Conservation (phyloP, 345 rosid genomes). For the Linum usitatissimum region DNA sequence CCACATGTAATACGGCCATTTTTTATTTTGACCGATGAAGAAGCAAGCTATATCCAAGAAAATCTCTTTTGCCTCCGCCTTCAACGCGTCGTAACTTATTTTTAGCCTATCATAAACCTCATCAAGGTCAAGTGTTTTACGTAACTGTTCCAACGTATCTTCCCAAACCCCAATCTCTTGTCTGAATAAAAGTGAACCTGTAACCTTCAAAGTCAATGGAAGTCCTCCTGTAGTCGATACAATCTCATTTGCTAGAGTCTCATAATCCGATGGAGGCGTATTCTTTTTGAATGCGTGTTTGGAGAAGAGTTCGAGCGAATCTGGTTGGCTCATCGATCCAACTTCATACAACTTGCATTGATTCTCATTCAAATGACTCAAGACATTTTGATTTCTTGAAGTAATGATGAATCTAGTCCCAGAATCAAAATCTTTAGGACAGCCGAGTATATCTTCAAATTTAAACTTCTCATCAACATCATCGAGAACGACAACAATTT, state of each 20-base stretch:
- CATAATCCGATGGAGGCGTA: slow-evolving; percentile 26
- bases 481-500: slow-evolving; percentile 42
- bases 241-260: slow-evolving; percentile 27
- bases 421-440: slow-evolving; percentile 31
- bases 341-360: slow-evolving; percentile 31
- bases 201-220: slow-evolving; percentile 64
- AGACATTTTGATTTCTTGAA: slow-evolving; percentile 36
- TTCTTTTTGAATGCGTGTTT: slow-evolving; percentile 46
- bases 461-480: slow-evolving; percentile 40
- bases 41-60: slow-evolving; percentile 77
- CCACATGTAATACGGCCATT: slow-evolving; percentile 30
- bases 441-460: slow-evolving; percentile 39
- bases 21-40: slow-evolving; percentile 33
- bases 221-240: slow-evolving; percentile 34
- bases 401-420: slow-evolving; percentile 56
- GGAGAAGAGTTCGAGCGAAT: slow-evolving; percentile 53
- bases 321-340: slow-evolving; percentile 32
- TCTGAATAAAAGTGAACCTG: slow-evolving; percentile 52
- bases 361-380: slow-evolving; percentile 20
- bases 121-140: slow-evolving; percentile 10
- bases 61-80: slow-evolving; percentile 28
- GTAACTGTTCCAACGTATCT: slow-evolving; percentile 27
- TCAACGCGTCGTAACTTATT: slow-evolving; percentile 49
- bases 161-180: slow-evolving; percentile 42
- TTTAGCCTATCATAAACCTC: slow-evolving; percentile 28